Evolutionary conservation across 768 basidiomycete genomes (phyloP).

Genomic region (Tubosaeta sp.): DNA sequence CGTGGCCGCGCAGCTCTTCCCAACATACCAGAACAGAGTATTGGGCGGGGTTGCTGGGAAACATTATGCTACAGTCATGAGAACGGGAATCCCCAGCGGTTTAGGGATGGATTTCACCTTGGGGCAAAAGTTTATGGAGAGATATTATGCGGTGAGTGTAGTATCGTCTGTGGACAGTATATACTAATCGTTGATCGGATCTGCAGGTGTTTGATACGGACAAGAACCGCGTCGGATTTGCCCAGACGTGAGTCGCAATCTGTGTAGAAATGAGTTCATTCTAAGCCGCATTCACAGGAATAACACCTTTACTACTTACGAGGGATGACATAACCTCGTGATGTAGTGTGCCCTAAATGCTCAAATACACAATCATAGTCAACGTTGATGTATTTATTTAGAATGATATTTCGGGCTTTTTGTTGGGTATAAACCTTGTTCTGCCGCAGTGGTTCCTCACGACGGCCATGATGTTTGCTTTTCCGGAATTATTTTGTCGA

Average conservation of each 20-base stretch:
- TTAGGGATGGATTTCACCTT: slow-evolving; percentile 13
- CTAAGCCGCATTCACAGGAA: slow-evolving; percentile 9
- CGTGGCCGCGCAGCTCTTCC: slow-evolving; percentile 14
- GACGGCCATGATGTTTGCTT: no score
- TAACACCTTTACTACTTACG: slow-evolving; percentile 16
- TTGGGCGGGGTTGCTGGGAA: slow-evolving; percentile 4
- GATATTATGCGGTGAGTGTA: slow-evolving; percentile 11
- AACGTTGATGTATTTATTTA: neutral
- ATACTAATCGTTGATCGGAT: neutral
- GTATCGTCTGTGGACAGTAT: neutral
- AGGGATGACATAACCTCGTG: neutral
- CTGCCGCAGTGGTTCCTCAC: no score
- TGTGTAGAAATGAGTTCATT: neutral
- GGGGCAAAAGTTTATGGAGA: slow-evolving; percentile 18
- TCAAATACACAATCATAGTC: neutral
- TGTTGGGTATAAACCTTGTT: neutral
- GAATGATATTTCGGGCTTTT: neutral
- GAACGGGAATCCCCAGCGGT: neutral
- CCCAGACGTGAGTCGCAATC: slow-evolving; percentile 18
- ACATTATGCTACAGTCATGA: slow-evolving; percentile 7
- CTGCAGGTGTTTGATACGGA: slow-evolving; percentile 16
- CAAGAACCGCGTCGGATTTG: slow-evolving; percentile 9
- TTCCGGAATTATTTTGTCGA: no score
- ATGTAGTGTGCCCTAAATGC: neutral
- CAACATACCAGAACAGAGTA: slow-evolving; percentile 4